Evolutionary conservation across 352 stramenopile genomes (phyloP), one percentile per base, ranked within the genome.

Genomic region (Pythium apleroticum): DNA sequence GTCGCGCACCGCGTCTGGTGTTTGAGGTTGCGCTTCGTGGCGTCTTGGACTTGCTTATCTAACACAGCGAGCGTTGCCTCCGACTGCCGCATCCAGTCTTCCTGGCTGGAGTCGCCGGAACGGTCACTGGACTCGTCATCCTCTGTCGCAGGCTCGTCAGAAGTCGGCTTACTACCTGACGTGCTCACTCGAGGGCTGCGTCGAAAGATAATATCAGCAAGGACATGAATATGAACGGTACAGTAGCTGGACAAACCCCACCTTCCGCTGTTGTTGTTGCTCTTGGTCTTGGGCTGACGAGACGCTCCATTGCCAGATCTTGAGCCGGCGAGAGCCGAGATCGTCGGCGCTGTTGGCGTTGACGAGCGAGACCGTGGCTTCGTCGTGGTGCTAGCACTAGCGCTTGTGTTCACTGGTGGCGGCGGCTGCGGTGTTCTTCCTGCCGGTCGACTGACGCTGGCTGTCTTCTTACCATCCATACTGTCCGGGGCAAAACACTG

Each of bases 1-100:
- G 35, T 58, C 20, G 57, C 22, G 33, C 46, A 88, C 69, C 74
- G 73, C 53, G 72, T 67, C 33, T 81, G 77, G 62, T 86, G 78
- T 52, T 73, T 79, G 31, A 80, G 57, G 27, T 63, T 74, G 10
- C 55, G 52, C 25, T 57, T 66, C 7, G 57, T 46, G 28, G 58
- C 63, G n/a, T 74, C 68, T 4, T 68, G 43, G 4, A 74, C 39
- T 41, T 74, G 68, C 48, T 67, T 70, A 8, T 70, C 68, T n/a
- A 74, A 52, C 31, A 33, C 33, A 11, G 52, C 57, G 25, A 70
- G 39, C 9, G 52, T 65, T 33, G 20, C 45, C 39, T 66, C 41
- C 1, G 68, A 74, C 43, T 70, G 30, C 11, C 68, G 52, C 1
- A 74, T 25, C 63, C 62, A 67, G 14, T 59, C 45, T 24, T 68